Percentiles rank a stretch among this genome's conserved stretches.
phyloP scores from a whole-genome alignment of 805 yeast species.

The Barnettozyma populi region DNA sequence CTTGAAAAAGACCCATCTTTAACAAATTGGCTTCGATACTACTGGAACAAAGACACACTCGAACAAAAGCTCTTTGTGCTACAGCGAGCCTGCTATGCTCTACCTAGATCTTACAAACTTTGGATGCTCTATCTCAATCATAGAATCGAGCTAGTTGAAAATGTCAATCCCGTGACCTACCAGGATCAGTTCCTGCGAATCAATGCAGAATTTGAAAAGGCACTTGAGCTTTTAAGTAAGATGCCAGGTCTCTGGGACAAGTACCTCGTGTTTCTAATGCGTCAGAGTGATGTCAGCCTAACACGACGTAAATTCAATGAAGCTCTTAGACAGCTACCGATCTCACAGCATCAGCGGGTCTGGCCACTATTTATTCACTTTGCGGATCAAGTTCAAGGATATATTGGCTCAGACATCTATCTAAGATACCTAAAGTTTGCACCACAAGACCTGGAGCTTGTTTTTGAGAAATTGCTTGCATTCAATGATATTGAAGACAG shows the following conservation, averaged over 20 bases:
- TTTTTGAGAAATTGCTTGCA: conserved; percentile 30
- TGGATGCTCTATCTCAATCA: conserved; percentile 49
- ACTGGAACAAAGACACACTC: conserved; percentile 28
- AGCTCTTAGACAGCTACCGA: conserved; percentile 44
- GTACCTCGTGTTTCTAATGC: conserved; percentile 39
- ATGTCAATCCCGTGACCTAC: conserved; percentile 27
- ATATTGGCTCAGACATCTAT: conserved; percentile 25
- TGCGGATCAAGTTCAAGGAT: conserved; percentile 40
- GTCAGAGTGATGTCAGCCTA: conserved; percentile 30
- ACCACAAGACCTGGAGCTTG: conserved; percentile 27
- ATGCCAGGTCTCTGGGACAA: conserved; percentile 48
- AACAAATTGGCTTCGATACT: conserved; percentile 35
- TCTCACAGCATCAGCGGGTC: conserved; percentile 48
- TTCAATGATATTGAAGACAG: conserved; percentile 29
- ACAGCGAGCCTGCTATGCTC: conserved; percentile 43
- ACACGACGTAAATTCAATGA: conserved; percentile 43
- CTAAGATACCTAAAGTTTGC: conserved; percentile 28
- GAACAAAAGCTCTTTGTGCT: conserved; percentile 37
- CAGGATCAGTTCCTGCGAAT: conserved; percentile 30
- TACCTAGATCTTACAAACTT: conserved; percentile 44
- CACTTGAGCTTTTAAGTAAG: conserved; percentile 38
- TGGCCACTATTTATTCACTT: conserved; percentile 51
- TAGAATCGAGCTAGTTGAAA: conserved; percentile 28
- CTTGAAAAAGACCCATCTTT: conserved; percentile 34
- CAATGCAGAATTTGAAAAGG: conserved; percentile 41